Percentiles rank a stretch among this genome's conserved stretches.
Conservation (phyloP, 2,329 filamentous ascomycete genomes). For the Colletotrichum simmondsii region DNA sequence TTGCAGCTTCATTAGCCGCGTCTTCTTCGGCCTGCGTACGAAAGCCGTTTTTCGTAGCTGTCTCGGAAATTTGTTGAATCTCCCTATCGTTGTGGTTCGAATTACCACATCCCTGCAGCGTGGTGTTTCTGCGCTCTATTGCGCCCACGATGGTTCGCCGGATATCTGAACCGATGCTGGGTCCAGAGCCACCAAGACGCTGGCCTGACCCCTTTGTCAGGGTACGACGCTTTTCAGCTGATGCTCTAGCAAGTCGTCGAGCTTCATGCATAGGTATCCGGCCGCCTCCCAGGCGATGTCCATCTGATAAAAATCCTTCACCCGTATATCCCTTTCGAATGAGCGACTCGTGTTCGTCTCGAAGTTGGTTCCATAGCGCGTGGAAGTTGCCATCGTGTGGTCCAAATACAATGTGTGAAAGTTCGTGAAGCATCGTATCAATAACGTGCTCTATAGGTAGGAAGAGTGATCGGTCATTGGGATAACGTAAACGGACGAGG, state of each 20-base stretch:
- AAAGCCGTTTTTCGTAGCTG: conserved; percentile 78
- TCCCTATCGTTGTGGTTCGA: conserved; percentile 73
- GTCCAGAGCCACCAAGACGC: conserved; percentile 73
- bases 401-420: conserved; percentile 87
- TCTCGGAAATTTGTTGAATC: conserved; percentile 71
- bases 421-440: conserved; percentile 94
- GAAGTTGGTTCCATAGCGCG: conserved; percentile 87
- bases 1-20: conserved; percentile 87
- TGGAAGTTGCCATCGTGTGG: conserved; percentile 88
- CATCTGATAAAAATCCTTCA: conserved; percentile 84
- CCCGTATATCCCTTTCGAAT: conserved; percentile 87
- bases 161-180: conserved; percentile 71
- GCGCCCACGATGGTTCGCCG: conserved; percentile 78
- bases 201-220: conserved; percentile 73
- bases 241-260: conserved; percentile 76
- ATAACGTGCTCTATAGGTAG: conserved; percentile 82
- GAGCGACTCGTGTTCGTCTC: conserved; percentile 84
- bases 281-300: conserved; percentile 76
- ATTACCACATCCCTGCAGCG: conserved; percentile 80
- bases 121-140: conserved; percentile 73
- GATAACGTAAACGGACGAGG: conserved; percentile 82
- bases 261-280: conserved; percentile 78
- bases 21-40: conserved; percentile 88
- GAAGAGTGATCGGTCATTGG: conserved; percentile 80
- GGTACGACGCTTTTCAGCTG: conserved; percentile 76